Base-by-base conservation (phyloP, 2,329 filamentous ascomycete species). In the Hortaea werneckii region DNA sequence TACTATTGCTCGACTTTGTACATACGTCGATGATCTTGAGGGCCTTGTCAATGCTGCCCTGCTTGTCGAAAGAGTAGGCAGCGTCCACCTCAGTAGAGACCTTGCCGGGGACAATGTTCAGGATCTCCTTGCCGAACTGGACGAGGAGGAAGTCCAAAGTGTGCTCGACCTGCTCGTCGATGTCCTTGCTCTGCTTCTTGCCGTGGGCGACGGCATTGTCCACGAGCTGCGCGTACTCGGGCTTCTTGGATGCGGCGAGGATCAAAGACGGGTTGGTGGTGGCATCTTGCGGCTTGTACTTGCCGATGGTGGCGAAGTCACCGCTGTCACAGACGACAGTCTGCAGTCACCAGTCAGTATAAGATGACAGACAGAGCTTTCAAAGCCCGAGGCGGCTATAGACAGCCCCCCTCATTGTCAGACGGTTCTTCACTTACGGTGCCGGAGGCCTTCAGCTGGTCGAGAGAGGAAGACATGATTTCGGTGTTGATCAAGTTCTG, bases 231-330 rank as follows among this genome's bases (percentile, higher is more conserved):
- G 86, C 87, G 71, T 96, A 96, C 72, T 95, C 89, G 67, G 86
- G 66, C 82, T 96, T 96, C 80, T 98, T 96, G 67, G 92, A 89
- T 55, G 92, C 92, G 58, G 89, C 90, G 67, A 98, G 85, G 72
- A 98, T 96, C 68, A 98, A 79, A 54, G 92, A 96, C 50, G 92
- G 92, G 82, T 98, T 98, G 76, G 92, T 98, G 70, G 92, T 98
- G 66, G 92, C 92, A 86, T 98, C 92, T 79, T 98, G 89, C 56
- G 92, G 92, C 82, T 95, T 94, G 83, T 98, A 98, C 78, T 96
- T 95, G 77, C 78, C 89, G 70, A 98, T 98, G 71, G 89, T 89
- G 81, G 73, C 68, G 58, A 71, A 70, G 65, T 75, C 84, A 83
- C 89, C 92, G 71, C 90, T 95, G 77, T 96, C 92, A 71, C 85